A percentile compares a stretch with the other conserved stretches of the same genome.
Conservation (phyloP, 345 rosid genomes). For the Populus simonii region DNA sequence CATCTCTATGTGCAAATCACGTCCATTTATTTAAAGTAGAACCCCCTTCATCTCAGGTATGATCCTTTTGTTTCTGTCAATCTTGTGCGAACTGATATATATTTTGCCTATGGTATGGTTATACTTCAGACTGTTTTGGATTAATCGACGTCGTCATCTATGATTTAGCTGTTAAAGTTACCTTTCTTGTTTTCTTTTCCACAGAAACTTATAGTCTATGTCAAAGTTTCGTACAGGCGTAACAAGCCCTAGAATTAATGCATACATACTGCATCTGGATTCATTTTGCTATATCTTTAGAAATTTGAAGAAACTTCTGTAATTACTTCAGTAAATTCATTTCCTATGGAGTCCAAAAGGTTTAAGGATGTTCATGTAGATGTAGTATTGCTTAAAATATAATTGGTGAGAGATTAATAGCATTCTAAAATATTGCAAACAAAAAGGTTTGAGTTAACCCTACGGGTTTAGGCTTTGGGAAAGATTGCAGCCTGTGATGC, state of each 20-base stretch:
- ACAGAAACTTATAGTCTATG: not conserved
- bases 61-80: constrained; percentile 1
- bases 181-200: no score
- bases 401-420: not conserved
- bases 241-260: no score
- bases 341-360: not conserved
- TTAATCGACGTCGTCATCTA: not conserved
- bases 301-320: not conserved
- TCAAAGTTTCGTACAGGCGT: not conserved
- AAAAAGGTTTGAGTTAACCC: not conserved
- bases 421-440: not conserved
- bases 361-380: not conserved
- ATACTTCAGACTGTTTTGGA: not conserved
- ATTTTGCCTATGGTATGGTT: not conserved
- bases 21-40: not conserved
- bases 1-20: not conserved
- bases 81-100: not conserved
- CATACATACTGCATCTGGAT: not conserved
- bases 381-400: not conserved
- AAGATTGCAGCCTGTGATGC: not conserved
- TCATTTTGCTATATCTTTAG: not conserved
- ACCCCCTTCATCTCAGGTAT: constrained; percentile 10
- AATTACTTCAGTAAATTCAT: not conserved
- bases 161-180: not conserved
- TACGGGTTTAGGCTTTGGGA: not conserved